Evolutionary conservation across 805 yeast genomes (phyloP).

Genomic region (Suhomyces prunicola): DNA sequence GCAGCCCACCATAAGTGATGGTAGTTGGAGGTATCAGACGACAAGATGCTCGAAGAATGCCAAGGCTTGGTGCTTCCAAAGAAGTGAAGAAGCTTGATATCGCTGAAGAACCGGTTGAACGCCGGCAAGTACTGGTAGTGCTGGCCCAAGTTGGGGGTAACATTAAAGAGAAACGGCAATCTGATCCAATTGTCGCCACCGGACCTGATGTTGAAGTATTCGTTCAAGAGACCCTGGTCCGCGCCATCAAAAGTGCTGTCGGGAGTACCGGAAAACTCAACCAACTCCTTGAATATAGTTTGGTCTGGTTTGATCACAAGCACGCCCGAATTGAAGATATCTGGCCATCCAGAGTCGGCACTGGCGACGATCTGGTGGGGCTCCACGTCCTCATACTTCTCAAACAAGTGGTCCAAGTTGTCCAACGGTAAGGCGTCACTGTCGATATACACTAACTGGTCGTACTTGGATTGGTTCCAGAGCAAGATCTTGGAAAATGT

Average conservation of each 20-base stretch:
- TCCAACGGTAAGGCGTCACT: conserved; percentile 26
- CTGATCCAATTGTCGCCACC: conserved; percentile 26
- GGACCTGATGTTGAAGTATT: conserved; percentile 24
- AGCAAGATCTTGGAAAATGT: conserved; percentile 26
- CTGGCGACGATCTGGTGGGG: conserved; percentile 17
- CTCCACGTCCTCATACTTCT: conserved; percentile 7
- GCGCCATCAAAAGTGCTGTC: conserved; percentile 33
- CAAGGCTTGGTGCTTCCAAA: conserved; percentile 35
- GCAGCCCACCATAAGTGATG: conserved; percentile 30
- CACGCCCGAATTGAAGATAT: conserved; percentile 30
- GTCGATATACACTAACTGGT: conserved; percentile 23
- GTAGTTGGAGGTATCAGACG: conserved; percentile 18
- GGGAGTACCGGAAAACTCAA: conserved; percentile 8
- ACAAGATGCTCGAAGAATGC: conserved; percentile 16
- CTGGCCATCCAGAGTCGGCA: conserved; percentile 36
- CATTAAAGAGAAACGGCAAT: conserved; percentile 33
- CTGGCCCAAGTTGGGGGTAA: conserved; percentile 27
- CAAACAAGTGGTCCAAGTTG: conserved; percentile 22
- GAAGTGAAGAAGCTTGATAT: conserved; percentile 30
- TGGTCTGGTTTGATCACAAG: conserved; percentile 21
- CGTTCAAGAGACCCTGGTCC: conserved; percentile 37
- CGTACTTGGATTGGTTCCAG: conserved; percentile 23
- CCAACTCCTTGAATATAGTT: conserved; percentile 15
- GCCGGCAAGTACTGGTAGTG: conserved; percentile 36
- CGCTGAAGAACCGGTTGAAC: conserved; percentile 24